phyloP scores from a whole-genome alignment of 805 yeast genomes.

The Teunomyces pallodes region DNA sequence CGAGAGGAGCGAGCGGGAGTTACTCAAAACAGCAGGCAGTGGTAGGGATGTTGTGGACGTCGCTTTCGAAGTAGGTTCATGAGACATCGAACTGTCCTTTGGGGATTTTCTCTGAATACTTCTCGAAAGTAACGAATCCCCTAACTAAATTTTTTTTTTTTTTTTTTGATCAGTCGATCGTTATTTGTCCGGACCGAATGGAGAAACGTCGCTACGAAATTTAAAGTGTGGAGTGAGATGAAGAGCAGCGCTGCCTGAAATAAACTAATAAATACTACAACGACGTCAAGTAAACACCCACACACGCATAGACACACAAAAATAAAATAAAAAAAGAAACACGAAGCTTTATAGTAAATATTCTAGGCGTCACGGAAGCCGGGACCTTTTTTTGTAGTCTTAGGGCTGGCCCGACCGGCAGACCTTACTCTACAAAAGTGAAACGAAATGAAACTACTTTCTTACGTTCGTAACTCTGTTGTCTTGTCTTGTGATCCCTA shows the following conservation, averaged over 20 bases:
- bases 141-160: not conserved
- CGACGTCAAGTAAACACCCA: no score
- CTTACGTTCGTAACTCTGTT: no score
- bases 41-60: not conserved
- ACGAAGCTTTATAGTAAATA: no score
- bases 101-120: not conserved
- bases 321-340: no score
- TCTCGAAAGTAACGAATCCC: not conserved
- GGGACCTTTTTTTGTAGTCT: no score
- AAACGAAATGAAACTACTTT: no score
- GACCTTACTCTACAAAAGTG: no score
- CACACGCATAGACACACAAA: no score
- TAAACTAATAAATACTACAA: no score
- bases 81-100: constrained; percentile 4
- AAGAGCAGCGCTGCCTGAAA: not conserved
- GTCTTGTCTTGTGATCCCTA: no score
- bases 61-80: not conserved
- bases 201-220: not conserved
- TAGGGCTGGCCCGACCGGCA: no score
- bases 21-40: not conserved
- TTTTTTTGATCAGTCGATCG: not conserved
- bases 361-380: no score
- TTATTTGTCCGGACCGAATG: not conserved
- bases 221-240: not conserved
- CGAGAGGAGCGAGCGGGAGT: constrained; percentile 5